phyloP scores from a whole-genome alignment of 352 stramenopile species.

The Phytophthora tubulina region DNA sequence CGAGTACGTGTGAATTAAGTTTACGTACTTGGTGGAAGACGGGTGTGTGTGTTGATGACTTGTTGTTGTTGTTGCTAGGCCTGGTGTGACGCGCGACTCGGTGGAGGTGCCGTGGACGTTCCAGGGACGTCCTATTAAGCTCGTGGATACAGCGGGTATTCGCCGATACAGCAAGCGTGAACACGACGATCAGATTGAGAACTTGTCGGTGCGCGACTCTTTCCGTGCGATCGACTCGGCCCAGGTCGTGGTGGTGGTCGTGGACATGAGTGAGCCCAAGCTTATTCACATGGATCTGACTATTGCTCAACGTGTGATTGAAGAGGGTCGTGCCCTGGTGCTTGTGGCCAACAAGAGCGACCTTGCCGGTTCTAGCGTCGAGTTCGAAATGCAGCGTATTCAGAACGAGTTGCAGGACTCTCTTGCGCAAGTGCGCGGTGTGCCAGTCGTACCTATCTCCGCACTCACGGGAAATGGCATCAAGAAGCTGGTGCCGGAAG shows the following conservation, averaged over 20 bases:
- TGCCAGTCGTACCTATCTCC: constrained; percentile 84
- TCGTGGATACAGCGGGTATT: constrained; percentile 87
- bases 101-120: constrained; percentile 87
- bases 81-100: constrained; percentile 83
- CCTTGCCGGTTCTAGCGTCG: constrained; percentile 52
- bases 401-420: constrained; percentile 77
- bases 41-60: background rate
- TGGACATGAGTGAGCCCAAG: constrained; percentile 86
- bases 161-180: constrained; percentile 88
- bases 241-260: constrained; percentile 83
- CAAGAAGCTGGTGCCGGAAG: constrained; percentile 81
- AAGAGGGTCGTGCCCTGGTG: constrained; percentile 80
- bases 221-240: constrained; percentile 85
- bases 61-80: constrained; percentile 40
- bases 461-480: constrained; percentile 80
- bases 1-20: constrained; percentile 57
- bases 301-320: constrained; percentile 83
- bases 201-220: constrained; percentile 83
- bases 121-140: constrained; percentile 73
- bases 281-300: constrained; percentile 90
- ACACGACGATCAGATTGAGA: constrained; percentile 86
- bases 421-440: constrained; percentile 78
- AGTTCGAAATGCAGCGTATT: constrained; percentile 73
- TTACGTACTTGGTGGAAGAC: no score
- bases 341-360: constrained; percentile 87